Evolutionary conservation across 192 early-diverging fungal genomes (phyloP).

Genomic region (Coemansia sp.): DNA sequence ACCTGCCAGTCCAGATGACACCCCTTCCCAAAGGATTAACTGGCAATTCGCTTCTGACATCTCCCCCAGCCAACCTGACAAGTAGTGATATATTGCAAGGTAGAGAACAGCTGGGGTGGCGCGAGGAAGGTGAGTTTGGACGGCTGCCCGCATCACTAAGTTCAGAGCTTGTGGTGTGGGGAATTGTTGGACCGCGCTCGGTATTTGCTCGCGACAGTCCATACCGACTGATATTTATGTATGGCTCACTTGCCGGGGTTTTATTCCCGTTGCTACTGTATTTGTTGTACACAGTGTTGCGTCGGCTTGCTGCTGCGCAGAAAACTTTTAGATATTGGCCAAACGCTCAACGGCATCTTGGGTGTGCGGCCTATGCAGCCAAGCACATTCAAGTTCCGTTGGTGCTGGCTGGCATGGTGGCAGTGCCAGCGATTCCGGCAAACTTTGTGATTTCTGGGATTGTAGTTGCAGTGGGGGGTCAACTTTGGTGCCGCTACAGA

Average conservation of each 20-base stretch:
- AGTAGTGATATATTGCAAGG: not conserved
- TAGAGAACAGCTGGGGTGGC: slow-evolving; percentile 33
- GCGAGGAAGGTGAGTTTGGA: slow-evolving; percentile 44
- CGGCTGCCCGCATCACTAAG: slow-evolving; percentile 44
- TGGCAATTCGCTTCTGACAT: not conserved
- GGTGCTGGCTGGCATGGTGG: slow-evolving; percentile 49
- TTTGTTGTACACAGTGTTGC: not conserved
- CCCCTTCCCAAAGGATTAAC: not conserved
- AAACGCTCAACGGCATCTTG: not conserved
- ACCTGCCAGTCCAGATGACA: not conserved
- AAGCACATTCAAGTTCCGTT: slow-evolving; percentile 30
- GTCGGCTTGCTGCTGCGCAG: not conserved
- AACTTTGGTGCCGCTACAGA: slow-evolving; percentile 16
- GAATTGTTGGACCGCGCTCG: slow-evolving; percentile 43
- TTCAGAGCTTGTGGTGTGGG: slow-evolving; percentile 50
- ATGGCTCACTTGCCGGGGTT: slow-evolving; percentile 32
- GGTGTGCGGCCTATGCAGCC: slow-evolving; percentile 1
- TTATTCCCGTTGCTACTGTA: slow-evolving; percentile 22
- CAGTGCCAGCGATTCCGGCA: slow-evolving; percentile 41
- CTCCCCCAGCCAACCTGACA: not conserved
- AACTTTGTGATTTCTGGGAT: slow-evolving; percentile 44
- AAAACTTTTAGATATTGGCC: not conserved
- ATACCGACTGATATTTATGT: slow-evolving; percentile 37
- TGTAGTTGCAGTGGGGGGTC: slow-evolving; percentile 29
- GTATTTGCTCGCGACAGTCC: slow-evolving; percentile 33